Percentiles rank a stretch among this genome's conserved stretches.
phyloP scores from a whole-genome alignment of 352 stramenopile genomes.

The Lagenidium sp. region DNA sequence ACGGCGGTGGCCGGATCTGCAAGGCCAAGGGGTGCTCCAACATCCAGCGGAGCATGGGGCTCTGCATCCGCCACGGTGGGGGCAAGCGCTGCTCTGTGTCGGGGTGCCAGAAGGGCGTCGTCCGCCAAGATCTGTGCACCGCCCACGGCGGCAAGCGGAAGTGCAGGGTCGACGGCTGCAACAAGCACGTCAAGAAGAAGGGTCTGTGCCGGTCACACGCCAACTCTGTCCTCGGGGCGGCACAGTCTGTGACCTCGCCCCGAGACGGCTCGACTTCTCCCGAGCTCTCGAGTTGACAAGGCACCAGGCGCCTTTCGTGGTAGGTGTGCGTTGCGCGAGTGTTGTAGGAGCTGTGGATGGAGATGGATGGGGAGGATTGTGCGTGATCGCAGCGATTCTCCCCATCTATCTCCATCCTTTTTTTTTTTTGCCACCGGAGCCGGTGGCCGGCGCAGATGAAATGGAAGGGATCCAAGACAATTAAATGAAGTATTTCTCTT shows the following conservation, averaged over 20 bases:
- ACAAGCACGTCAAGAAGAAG: slow-evolving; percentile 85
- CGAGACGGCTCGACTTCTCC: too few relatives aligned
- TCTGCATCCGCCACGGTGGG: slow-evolving; percentile 52
- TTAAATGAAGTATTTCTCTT: too few relatives aligned
- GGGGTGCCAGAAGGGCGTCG: slow-evolving; percentile 78
- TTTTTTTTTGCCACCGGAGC: too few relatives aligned
- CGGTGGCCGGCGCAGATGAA: too few relatives aligned
- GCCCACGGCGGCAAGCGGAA: slow-evolving; percentile 82
- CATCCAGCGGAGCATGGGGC: slow-evolving; percentile 81
- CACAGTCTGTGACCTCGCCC: slow-evolving; percentile 9
- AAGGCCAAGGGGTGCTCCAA: slow-evolving; percentile 71
- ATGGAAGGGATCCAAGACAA: too few relatives aligned
- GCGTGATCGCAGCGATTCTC: too few relatives aligned
- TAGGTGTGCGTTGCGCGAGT: too few relatives aligned
- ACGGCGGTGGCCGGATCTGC: slow-evolving; percentile 76
- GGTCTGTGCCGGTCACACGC: slow-evolving; percentile 66
- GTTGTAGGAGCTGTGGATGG: too few relatives aligned
- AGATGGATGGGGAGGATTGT: too few relatives aligned
- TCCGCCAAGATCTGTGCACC: slow-evolving; percentile 80
- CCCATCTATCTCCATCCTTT: too few relatives aligned
- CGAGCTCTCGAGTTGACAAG: too few relatives aligned
- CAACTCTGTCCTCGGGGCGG: slow-evolving; percentile 33
- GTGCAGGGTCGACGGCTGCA: slow-evolving; percentile 69
- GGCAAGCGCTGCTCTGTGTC: slow-evolving; percentile 51
- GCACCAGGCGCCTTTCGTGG: too few relatives aligned